A percentile compares a stretch with the other conserved stretches of the same genome.
These are phyloP conservation scores for Ophiostoma sp. DNA, from an alignment of 2,329 filamentous ascomycete genomes.

Conservation along the genomic window DNA sequence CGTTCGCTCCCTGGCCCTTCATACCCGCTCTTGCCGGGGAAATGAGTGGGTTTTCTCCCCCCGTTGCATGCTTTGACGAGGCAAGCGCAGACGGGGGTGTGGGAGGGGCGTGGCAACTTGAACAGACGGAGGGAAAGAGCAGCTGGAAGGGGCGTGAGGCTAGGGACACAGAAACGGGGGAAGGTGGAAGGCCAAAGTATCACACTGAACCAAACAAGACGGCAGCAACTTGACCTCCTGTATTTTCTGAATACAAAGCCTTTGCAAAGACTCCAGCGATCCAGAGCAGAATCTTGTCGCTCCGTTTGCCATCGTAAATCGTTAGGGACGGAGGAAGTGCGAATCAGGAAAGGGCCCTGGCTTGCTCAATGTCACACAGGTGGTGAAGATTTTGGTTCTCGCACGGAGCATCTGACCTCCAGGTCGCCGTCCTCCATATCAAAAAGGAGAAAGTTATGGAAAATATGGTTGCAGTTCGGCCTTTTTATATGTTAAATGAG, in stretches of 20 bases:
- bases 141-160: neutral
- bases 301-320: neutral
- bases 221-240: neutral
- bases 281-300: neutral
- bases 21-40: conserved; percentile 25
- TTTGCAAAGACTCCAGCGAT: no score
- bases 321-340: neutral
- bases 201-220: neutral
- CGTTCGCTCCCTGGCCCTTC: conserved; percentile 7
- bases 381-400: neutral
- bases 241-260: neutral
- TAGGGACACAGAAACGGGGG: neutral
- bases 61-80: conserved; percentile 28
- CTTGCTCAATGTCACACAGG: neutral
- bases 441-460: neutral
- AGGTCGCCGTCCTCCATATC: neutral
- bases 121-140: neutral
- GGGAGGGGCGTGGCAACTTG: neutral
- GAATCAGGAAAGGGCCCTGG: conserved; percentile 4
- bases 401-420: neutral
- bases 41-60: conserved; percentile 23
- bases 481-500: neutral
- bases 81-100: conserved; percentile 27
- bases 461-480: neutral
- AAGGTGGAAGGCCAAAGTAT: neutral